Conservation (phyloP, 192 early-diverging fungal species). For the Backusella morwellensis region DNA sequence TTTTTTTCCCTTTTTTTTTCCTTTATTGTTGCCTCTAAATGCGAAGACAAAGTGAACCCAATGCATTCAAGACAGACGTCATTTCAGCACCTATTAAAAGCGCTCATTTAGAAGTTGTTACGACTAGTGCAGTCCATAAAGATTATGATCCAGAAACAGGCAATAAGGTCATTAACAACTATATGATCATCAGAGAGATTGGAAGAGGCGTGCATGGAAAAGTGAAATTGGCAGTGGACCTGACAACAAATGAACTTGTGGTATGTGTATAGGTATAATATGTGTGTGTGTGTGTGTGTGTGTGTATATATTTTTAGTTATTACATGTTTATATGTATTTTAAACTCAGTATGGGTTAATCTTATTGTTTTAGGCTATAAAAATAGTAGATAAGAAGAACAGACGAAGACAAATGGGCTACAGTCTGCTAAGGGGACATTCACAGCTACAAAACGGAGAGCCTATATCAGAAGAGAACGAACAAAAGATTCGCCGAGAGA, state of each 20-base stretch:
- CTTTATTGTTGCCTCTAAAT: neutral
- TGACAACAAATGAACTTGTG: conserved; percentile 72
- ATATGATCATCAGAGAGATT: conserved; percentile 87
- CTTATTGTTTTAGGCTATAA: conserved; percentile 54
- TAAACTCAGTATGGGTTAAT: neutral
- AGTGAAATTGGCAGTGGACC: conserved; percentile 87
- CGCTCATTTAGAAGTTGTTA: conserved; percentile 11
- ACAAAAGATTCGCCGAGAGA: conserved; percentile 92
- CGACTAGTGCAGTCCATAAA: conserved; percentile 63
- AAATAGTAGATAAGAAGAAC: conserved; percentile 69
- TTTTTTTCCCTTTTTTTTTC: neutral
- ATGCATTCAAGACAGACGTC: neutral
- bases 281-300: neutral
- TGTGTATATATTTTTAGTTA: too few relatives aligned
- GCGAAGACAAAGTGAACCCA: conserved; percentile 3
- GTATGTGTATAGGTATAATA: conserved; percentile 31
- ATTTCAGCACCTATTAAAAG: neutral
- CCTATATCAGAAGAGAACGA: conserved; percentile 46
- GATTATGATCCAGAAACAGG: conserved; percentile 85
- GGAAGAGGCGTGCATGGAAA: conserved; percentile 96
- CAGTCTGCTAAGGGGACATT: conserved; percentile 21
- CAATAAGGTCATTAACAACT: conserved; percentile 95
- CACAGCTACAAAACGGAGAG: conserved; percentile 19
- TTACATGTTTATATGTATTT: neutral
- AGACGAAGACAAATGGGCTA: conserved; percentile 43